Conservation (phyloP, 805 yeast species). For the Yarrowia deformans region DNA sequence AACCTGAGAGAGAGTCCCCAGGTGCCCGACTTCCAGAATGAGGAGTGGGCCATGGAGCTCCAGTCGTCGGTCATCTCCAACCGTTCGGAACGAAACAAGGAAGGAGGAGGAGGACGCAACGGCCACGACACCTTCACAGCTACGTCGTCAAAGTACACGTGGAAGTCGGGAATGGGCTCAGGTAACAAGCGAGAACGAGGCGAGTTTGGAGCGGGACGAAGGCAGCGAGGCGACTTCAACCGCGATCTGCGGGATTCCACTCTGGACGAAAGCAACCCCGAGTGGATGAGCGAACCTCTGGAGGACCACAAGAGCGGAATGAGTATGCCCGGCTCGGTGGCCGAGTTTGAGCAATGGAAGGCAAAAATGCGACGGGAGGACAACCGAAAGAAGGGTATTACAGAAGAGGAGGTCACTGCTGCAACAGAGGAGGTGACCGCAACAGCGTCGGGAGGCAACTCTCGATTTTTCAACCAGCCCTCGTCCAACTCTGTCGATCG, state of each 20-base stretch:
- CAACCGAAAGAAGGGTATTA: constrained; percentile 26
- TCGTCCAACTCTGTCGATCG: constrained; percentile 67
- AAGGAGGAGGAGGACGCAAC: constrained; percentile 1
- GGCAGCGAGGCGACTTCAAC: constrained; percentile 32
- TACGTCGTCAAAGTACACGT: constrained; percentile 31
- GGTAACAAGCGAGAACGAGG: constrained; percentile 29
- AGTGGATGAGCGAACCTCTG: constrained; percentile 35
- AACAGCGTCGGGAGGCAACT: constrained; percentile 21
- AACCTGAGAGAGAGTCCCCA: constrained; percentile 27
- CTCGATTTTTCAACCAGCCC: constrained; percentile 15
- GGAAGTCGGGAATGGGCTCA: constrained; percentile 24
- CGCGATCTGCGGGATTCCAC: constrained; percentile 29
- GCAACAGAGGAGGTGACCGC: background rate
- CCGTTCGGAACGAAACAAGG: constrained; percentile 16
- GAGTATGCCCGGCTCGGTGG: constrained; percentile 41
- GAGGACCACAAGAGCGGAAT: constrained; percentile 30
- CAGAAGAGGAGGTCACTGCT: constrained; percentile 10
- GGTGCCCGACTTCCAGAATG: constrained; percentile 36
- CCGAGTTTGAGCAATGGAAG: constrained; percentile 47
- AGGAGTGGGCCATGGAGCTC: constrained; percentile 37
- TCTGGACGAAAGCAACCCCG: constrained; percentile 30
- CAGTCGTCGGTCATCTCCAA: constrained; percentile 30
- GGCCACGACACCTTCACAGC: constrained; percentile 29
- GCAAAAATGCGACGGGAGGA: constrained; percentile 35
- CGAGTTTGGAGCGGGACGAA: constrained; percentile 25